Base-by-base conservation (phyloP, 192 early-diverging fungal genomes). In the Coemansia sp. region DNA sequence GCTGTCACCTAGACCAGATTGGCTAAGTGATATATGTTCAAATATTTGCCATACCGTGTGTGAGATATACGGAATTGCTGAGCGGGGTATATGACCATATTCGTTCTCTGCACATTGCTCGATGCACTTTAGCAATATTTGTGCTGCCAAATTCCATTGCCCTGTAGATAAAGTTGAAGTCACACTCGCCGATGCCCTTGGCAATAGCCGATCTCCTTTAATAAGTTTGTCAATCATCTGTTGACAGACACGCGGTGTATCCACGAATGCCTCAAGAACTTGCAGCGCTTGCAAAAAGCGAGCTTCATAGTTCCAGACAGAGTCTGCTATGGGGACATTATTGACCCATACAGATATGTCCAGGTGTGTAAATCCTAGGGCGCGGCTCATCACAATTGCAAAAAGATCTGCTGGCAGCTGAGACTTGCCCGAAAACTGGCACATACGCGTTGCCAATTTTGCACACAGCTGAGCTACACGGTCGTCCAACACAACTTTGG, bases 41-140 rank as follows among this genome's bases (percentile, higher is more conserved):
- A 19, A 48, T 14, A 53, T 65, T 19, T 24, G 38, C 43, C 47
- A 62, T 11, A 74, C 34, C 15, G 30, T 32, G 32, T 55, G 44
- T 6, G 59, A 37, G 17, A 67, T 54, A n/a, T 74, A 74, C 15
- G 71, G 71, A 11, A 74, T 38, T 11, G 52, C 36, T 3, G 42
- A 22, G 20, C 26, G 37, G 11, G 41, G 4, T 17, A 55, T 17
- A 9, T 23, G 51, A 3, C 42, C 44, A 10, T 33, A 17, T n/a
- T 74, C 64, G 14, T 14, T 53, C 40, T 50, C 41, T 0, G 51
- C 49, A 43, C 46, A 36, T 18, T 50, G 40, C 38, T 58, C 55
- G 14, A 74, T 34, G 32, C 43, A 30, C 27, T 33, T 35, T 4
- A 74, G 47, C 40, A 74, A 37, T 8, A 27, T 41, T 14, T 41